These are phyloP conservation scores for Daldinia concentrica DNA, from an alignment of 495 filamentous ascomycete species.

Conservation along the genomic window DNA sequence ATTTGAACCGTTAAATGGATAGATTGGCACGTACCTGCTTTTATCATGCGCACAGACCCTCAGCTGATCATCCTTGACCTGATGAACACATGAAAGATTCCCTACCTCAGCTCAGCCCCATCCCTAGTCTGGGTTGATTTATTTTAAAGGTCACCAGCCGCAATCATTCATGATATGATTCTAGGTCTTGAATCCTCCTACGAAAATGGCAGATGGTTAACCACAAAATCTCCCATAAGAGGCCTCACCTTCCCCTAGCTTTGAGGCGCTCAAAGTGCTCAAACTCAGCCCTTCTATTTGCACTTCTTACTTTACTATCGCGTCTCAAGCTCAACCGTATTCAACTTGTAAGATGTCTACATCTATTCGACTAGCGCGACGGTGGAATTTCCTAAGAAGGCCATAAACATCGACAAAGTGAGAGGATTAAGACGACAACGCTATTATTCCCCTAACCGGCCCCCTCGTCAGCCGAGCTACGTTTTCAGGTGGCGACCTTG, in stretches of 20 bases:
- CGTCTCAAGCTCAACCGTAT: not conserved
- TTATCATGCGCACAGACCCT: slow-evolving; percentile 32
- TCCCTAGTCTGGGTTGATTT: slow-evolving; percentile 10
- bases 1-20: not conserved
- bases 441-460: not conserved
- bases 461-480: not conserved
- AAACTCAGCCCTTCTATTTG: not conserved
- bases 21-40: slow-evolving; percentile 11
- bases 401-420: not conserved
- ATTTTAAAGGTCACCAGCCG: slow-evolving; percentile 19
- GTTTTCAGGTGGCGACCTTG: not conserved
- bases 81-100: slow-evolving; percentile 5
- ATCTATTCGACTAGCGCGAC: not conserved
- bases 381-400: not conserved
- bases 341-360: not conserved
- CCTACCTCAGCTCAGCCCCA: slow-evolving; percentile 25
- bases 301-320: not conserved
- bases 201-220: not conserved
- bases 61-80: slow-evolving; percentile 21
- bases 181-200: slow-evolving; percentile 17
- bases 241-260: slow-evolving; percentile 11
- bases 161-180: slow-evolving; percentile 10
- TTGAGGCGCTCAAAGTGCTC: not conserved
- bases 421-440: not conserved
- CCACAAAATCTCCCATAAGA: slow-evolving; percentile 12